Conservation (phyloP, 75 land plant genomes). For the Selaginella tamariscina region DNA sequence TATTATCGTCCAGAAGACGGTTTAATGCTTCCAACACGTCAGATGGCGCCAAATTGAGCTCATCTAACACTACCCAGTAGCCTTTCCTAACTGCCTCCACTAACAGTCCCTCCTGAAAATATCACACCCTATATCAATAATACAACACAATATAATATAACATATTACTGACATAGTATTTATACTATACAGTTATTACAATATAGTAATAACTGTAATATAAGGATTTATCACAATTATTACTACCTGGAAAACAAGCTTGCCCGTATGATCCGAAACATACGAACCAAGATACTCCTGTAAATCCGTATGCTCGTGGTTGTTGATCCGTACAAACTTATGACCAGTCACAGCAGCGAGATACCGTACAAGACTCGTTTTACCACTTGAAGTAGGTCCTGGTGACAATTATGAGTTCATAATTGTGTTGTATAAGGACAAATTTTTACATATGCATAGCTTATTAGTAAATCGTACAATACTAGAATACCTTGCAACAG, state of each 20-base stretch:
- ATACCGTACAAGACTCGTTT: conserved; percentile 83
- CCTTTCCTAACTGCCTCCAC: conserved; percentile 91
- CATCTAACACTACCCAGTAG: conserved; percentile 95
- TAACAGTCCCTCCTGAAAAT: conserved; percentile 79
- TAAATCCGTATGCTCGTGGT: conserved; percentile 96
- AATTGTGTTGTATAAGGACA: no score
- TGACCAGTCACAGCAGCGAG: conserved; percentile 81
- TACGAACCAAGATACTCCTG: conserved; percentile 95
- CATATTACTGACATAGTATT: no score
- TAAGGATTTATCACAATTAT: no score
- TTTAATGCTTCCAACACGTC: conserved; percentile 96
- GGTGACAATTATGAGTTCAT: no score
- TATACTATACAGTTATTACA: no score
- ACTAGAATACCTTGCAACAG: no score
- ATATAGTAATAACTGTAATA: no score
- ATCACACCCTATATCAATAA: no score
- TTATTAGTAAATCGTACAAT: no score
- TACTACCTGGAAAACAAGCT: conserved; percentile 68
- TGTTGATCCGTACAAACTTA: conserved; percentile 90
- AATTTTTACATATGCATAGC: no score
- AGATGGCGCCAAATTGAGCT: conserved; percentile 91
- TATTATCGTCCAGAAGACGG: conserved; percentile 84
- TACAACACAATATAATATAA: no score
- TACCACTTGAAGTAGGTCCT: conserved; percentile 99
- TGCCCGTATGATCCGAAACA: conserved; percentile 62